These are phyloP conservation scores for Cyberlindnera galapagoensis DNA, from an alignment of 805 yeast species.

Conservation along the genomic window DNA sequence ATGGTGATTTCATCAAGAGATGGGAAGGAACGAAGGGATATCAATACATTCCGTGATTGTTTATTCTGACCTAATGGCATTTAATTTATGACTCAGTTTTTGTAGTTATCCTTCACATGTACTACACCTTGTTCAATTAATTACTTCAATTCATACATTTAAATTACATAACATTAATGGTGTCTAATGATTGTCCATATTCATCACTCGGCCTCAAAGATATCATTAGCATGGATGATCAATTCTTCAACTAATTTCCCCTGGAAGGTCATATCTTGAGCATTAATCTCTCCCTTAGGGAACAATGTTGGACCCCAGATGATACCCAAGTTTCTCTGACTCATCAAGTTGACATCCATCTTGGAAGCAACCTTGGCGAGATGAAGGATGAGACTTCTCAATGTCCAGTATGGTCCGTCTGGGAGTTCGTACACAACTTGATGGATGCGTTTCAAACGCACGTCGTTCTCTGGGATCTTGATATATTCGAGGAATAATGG, in stretches of 20 bases:
- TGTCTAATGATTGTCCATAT: too few relatives aligned
- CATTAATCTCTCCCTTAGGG: conserved; percentile 57
- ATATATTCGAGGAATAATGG: conserved; percentile 63
- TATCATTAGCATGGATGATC: conserved; percentile 76
- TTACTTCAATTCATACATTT: not conserved
- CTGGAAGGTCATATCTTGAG: conserved; percentile 70
- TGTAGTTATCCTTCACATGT: too few relatives aligned
- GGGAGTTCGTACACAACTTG: conserved; percentile 85
- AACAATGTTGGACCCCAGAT: conserved; percentile 94
- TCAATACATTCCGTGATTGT: conserved; percentile 14
- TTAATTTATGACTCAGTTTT: too few relatives aligned
- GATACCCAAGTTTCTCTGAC: conserved; percentile 69
- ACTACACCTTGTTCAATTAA: too few relatives aligned
- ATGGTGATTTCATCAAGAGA: conserved; percentile 12
- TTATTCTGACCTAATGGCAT: too few relatives aligned
- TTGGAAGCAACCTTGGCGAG: conserved; percentile 63
- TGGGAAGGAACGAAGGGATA: conserved; percentile 7
- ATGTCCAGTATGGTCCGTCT: conserved; percentile 91
- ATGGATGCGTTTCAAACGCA: conserved; percentile 71
- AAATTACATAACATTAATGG: not conserved
- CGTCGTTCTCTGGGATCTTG: conserved; percentile 52
- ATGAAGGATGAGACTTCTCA: conserved; percentile 81
- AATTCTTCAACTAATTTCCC: conserved; percentile 79
- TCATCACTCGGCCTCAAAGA: conserved; percentile 61
- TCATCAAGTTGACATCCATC: conserved; percentile 71